Evolutionary conservation across 768 basidiomycete genomes (phyloP), one percentile per base, ranked within the genome.

Genomic region (Boletus barrowsii): DNA sequence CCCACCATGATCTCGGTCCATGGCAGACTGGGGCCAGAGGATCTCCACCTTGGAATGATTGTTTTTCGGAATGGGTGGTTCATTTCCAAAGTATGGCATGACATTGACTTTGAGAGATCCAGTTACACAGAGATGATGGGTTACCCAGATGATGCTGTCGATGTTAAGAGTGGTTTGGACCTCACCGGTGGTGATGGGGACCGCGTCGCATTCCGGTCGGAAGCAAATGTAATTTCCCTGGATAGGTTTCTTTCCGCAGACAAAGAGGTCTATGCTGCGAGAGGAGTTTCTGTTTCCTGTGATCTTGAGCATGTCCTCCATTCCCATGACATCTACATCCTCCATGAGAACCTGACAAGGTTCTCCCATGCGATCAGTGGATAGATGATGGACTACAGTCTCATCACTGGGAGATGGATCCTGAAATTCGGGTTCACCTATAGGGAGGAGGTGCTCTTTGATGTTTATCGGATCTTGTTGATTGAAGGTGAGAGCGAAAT

Each of bases 131-230:
- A 56, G 42, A 3, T 35, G 0, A 9, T 49, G 42, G 3, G 47
- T 56, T 0, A 56, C 24, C 42, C 47, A 56, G 13, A 56, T 56
- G 14, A 56, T 33, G 20, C 51, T 53, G 32, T 56, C 47, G 3
- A 56, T 56, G 36, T 56, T 42, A n/a, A 56, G 36, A 5, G 46
- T 53, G 10, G 18, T 53, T 26, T 13, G 11, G 10, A 56, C 11
- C 36, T 56, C 51, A 0, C 33, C 33, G 5, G 36, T 40, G 14
- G 47, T 53, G n/a, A 56, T 24, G 1, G 5, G 51, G n/a, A 44
- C 22, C 0, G 9, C 10, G 2, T 53, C 55, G 13, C 30, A 9
- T 45, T 56, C 55, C 15, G 37, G 47, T 35, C 37, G n/a, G 15
- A 56, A 4, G n/a, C 36, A 53, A 6, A 56, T 1, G 1, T 56